Conservation (phyloP, 1,284 basidiomycete genomes). For the Sporisorium exsertum region DNA sequence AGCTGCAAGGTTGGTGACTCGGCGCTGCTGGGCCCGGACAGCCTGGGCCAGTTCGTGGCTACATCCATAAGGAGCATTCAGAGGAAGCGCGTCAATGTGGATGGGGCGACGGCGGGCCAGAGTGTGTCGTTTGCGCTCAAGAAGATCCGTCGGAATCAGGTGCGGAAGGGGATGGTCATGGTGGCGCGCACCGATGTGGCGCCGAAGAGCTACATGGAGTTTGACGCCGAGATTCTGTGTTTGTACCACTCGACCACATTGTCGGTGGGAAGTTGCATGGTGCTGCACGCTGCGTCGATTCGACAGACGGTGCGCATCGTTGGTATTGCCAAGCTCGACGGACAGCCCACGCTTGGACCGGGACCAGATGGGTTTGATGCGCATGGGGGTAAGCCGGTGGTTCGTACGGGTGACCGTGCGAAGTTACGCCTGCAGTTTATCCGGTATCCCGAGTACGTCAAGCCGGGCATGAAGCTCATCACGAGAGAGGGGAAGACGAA, state of each 20-base stretch:
- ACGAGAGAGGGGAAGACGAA: slow-evolving; percentile 66
- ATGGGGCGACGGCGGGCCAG: slow-evolving; percentile 87
- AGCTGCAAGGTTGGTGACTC: slow-evolving; percentile 73
- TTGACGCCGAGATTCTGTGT: slow-evolving; percentile 67
- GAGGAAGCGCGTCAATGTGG: slow-evolving; percentile 87
- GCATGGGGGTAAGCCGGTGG: slow-evolving; percentile 58
- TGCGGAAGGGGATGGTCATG: slow-evolving; percentile 86
- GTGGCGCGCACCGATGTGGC: slow-evolving; percentile 61
- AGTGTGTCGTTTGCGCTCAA: slow-evolving; percentile 94
- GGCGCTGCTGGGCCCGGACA: slow-evolving; percentile 89
- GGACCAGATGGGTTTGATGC: slow-evolving; percentile 10
- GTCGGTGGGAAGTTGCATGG: slow-evolving; percentile 66
- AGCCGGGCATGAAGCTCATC: slow-evolving; percentile 66
- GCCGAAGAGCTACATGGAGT: slow-evolving; percentile 60
- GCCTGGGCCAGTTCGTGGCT: slow-evolving; percentile 86
- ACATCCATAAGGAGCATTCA: slow-evolving; percentile 92
- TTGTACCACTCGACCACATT: slow-evolving; percentile 68
- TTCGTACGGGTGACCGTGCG: slow-evolving; percentile 66
- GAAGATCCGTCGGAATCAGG: slow-evolving; percentile 81
- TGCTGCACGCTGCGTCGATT: slow-evolving; percentile 65
- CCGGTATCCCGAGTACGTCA: slow-evolving; percentile 61
- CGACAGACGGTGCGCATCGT: slow-evolving; percentile 67
- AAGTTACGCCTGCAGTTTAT: slow-evolving; percentile 64
- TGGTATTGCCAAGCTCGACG: slow-evolving; percentile 62
- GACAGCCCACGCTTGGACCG: slow-evolving; percentile 25